Base-by-base conservation (phyloP, 768 basidiomycete species). In the Podaxis sp. region DNA sequence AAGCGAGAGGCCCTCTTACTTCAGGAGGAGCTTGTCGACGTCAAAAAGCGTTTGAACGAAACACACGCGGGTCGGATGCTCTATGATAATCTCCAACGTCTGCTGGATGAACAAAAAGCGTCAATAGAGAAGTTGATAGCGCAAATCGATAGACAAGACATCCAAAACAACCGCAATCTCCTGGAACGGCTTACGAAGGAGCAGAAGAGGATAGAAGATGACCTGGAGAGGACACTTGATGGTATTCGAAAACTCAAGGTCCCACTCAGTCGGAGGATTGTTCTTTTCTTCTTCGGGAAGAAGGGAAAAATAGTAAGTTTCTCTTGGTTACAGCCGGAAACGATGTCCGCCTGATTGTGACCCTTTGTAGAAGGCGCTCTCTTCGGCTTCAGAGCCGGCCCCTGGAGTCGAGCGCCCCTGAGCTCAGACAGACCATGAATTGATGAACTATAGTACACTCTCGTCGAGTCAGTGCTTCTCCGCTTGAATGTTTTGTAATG, bases 1-100 rank as follows among this genome's bases (percentile, higher is more conserved):
- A 44, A 44, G 36, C 17, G 51, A 17, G 59, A 54, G 9, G 33
- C 40, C 13, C 52, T 61, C 11, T 46, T 61, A 5, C 26, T 61
- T 9, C 52, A 61, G 28, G 52, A 61, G 26, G 60, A 61, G 24
- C 60, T 61, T 6, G 60, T 61, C 19, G 60, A 61, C n/a, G 17
- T 61, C 3, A 54, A 61, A 28, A 44, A 17, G 15, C 60, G 28
- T 4, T 22, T 60, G 3, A 60, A 52, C 51, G 59, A 60, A 52
- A 60, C 59, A 2, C 38, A 60, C 3, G 52, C 52, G 7, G 59
- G 59, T 3, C 52, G 42, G 40, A 33, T 54, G 52, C 59, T 61
- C 28, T 61, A 61, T 15, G 19, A 12, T 9, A 42, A 52, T 13
- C 60, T 61, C 3, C 60, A 55, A 44, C 22, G 22, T 15, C 19